Conservation (phyloP, 2,329 filamentous ascomycete species). For the Rutstroemia sp. region DNA sequence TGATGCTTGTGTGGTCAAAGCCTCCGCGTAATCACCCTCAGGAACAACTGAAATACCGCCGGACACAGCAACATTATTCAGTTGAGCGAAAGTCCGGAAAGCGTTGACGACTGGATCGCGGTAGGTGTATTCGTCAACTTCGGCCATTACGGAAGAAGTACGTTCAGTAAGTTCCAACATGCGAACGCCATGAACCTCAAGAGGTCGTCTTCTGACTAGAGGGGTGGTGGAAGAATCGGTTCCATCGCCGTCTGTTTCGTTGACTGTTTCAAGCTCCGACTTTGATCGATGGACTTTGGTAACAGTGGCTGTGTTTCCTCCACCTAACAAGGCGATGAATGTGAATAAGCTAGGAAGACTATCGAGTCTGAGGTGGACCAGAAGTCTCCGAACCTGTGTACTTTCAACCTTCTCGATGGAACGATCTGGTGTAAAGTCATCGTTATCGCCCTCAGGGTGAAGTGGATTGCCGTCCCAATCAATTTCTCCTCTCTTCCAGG, state of each 20-base stretch:
- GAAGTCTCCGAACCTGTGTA: constrained; percentile 52
- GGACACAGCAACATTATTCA: constrained; percentile 76
- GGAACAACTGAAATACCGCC: constrained; percentile 77
- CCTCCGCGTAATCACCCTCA: constrained; percentile 70
- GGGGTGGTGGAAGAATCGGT: constrained; percentile 21
- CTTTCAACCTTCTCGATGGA: constrained; percentile 42
- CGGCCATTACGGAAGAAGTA: constrained; percentile 91
- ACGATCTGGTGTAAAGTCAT: constrained; percentile 28
- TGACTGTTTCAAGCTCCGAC: constrained; percentile 22
- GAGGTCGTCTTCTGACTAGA: constrained; percentile 16
- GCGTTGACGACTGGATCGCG: constrained; percentile 85
- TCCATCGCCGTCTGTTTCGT: constrained; percentile 16
- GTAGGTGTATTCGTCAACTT: constrained; percentile 64
- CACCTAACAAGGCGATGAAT: constrained; percentile 72
- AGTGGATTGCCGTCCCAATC: constrained; percentile 68
- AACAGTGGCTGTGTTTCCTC: constrained; percentile 32
- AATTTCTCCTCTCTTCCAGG: constrained; percentile 78
- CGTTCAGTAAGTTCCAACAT: constrained; percentile 84
- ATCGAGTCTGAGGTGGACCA: constrained; percentile 79
- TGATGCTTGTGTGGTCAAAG: constrained; percentile 61
- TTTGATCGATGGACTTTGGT: constrained; percentile 32
- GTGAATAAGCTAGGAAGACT: constrained; percentile 77
- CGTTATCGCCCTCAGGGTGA: constrained; percentile 31
- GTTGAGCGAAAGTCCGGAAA: constrained; percentile 79
- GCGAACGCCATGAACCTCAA: constrained; percentile 62